Conservation (phyloP, 177 flowering plant species). For the Telopea speciosissima region DNA sequence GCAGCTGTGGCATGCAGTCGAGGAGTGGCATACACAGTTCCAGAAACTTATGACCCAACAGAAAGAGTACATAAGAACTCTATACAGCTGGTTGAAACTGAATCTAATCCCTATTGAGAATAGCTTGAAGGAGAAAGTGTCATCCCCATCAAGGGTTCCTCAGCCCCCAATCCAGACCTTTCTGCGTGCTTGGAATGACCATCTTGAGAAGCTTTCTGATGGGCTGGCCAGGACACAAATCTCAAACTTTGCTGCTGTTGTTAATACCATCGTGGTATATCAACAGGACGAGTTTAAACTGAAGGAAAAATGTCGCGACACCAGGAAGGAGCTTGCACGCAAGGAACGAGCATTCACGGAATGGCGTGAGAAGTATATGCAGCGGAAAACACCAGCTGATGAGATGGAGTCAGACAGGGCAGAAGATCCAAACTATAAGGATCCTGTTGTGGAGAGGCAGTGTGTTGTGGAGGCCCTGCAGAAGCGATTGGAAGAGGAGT, state of each 20-base stretch:
- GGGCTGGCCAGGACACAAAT: constrained; percentile 63
- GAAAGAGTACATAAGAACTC: constrained; percentile 57
- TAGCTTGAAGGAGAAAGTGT: constrained; percentile 63
- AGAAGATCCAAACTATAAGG: constrained; percentile 37
- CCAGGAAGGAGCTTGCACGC: constrained; percentile 47
- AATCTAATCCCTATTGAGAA: constrained; percentile 82
- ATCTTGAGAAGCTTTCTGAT: constrained; percentile 71
- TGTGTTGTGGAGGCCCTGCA: constrained; percentile 53
- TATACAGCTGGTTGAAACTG: constrained; percentile 67
- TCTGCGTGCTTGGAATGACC: constrained; percentile 60
- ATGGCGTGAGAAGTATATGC: constrained; percentile 62
- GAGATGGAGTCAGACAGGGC: constrained; percentile 44
- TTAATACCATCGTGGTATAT: constrained; percentile 47
- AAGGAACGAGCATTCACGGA: constrained; percentile 60
- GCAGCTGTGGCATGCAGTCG: constrained; percentile 47
- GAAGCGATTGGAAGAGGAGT: constrained; percentile 72
- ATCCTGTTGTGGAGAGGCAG: constrained; percentile 52
- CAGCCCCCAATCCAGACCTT: constrained; percentile 67
- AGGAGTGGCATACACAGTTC: constrained; percentile 57
- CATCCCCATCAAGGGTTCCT: constrained; percentile 55
- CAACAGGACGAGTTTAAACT: constrained; percentile 80
- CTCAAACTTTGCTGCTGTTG: constrained; percentile 58
- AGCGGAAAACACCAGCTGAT: constrained; percentile 33
- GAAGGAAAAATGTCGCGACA: constrained; percentile 69
- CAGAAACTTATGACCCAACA: constrained; percentile 58